Conservation (phyloP, 164 flowering plant species). For the Aristolochia fimbriata region DNA sequence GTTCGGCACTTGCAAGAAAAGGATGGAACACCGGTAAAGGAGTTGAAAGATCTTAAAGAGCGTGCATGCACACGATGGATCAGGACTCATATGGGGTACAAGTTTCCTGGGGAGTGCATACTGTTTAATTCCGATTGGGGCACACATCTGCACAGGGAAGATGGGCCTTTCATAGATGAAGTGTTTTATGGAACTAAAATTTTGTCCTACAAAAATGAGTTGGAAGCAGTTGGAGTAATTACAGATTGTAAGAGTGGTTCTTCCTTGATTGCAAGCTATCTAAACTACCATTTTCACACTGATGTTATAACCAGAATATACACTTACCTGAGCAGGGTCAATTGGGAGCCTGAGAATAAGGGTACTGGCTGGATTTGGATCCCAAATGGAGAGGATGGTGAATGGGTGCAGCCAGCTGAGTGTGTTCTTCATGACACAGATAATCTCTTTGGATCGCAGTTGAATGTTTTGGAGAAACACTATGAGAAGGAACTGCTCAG, state of each 20-base stretch:
- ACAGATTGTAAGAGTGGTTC: conserved; percentile 27
- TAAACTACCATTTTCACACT: conserved; percentile 25
- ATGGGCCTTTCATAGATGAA: conserved; percentile 65
- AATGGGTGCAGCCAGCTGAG: conserved; percentile 32
- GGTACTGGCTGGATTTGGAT: conserved; percentile 36
- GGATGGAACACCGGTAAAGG: background rate
- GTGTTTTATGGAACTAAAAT: conserved; percentile 40
- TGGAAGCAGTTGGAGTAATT: conserved; percentile 35
- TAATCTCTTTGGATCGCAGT: conserved; percentile 34
- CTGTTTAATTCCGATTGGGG: conserved; percentile 31
- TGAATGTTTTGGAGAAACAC: conserved; percentile 30
- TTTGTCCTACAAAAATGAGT: conserved; percentile 28
- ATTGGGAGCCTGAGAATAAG: conserved; percentile 30
- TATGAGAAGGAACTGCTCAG: conserved; percentile 25
- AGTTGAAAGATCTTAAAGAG: conserved; percentile 18
- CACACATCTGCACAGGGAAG: conserved; percentile 20
- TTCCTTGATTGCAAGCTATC: conserved; percentile 27
- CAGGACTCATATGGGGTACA: conserved; percentile 43
- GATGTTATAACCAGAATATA: conserved; percentile 35
- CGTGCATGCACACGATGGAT: conserved; percentile 33
- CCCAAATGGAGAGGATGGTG: conserved; percentile 35
- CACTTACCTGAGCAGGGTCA: conserved; percentile 18
- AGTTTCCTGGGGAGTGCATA: conserved; percentile 32
- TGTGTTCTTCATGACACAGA: conserved; percentile 48
- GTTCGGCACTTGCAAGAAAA: conserved; percentile 1